These are phyloP conservation scores for Dittrichia graveolens DNA, from an alignment of 129 eudicot genomes.

Conservation along the genomic window DNA sequence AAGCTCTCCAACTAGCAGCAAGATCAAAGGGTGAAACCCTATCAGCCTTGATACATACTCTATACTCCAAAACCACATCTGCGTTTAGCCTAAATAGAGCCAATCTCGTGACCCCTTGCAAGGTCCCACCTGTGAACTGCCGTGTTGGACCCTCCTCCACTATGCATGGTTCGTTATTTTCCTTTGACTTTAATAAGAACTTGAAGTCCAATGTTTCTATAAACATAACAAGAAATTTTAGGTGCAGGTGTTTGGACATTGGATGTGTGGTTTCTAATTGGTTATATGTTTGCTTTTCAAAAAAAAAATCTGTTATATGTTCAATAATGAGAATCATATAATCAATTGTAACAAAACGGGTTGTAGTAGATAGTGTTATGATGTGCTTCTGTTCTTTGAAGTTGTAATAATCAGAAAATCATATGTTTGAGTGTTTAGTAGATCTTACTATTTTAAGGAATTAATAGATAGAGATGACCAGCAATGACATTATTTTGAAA, in stretches of 20 bases:
- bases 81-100: constrained; percentile 64
- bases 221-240: constrained; percentile 17
- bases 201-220: constrained; percentile 91
- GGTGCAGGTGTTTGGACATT: too few relatives aligned
- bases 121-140: constrained; percentile 62
- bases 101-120: constrained; percentile 72
- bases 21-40: constrained; percentile 97
- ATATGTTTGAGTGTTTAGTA: neutral
- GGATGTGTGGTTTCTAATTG: too few relatives aligned
- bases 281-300: too few relatives aligned
- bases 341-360: neutral
- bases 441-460: neutral
- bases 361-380: neutral
- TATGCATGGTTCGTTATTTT: constrained; percentile 51
- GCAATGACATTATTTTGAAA: neutral
- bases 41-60: constrained; percentile 69
- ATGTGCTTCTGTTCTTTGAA: neutral
- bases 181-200: constrained; percentile 80
- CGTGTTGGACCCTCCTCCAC: constrained; percentile 91
- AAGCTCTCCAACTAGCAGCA: constrained; percentile 98
- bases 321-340: neutral
- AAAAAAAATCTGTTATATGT: neutral
- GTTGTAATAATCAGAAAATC: neutral
- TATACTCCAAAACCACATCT: constrained; percentile 70
- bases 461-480: neutral